Percentiles rank a stretch among this genome's conserved stretches.
Evolutionary conservation across 108 stramenopile genomes (phyloP).

Genomic region (Schizochytrium sp.): DNA sequence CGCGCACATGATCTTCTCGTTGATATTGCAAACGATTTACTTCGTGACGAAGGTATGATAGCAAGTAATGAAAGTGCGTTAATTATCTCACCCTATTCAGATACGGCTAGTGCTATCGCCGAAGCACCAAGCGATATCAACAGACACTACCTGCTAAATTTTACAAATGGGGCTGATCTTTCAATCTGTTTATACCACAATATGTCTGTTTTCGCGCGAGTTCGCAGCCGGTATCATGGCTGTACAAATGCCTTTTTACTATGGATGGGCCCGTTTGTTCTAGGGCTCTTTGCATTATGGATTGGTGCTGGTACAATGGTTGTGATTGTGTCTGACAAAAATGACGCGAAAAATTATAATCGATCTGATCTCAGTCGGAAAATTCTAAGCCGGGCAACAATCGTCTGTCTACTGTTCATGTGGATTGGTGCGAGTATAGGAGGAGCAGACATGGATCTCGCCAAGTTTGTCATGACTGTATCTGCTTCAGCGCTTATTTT

Average conservation of each 20-base stretch:
- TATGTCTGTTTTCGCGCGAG: too few species aligned
- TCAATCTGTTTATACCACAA: too few species aligned
- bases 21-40: too few species aligned
- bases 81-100: too few species aligned
- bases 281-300: constrained; percentile 36
- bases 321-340: neutral
- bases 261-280: neutral
- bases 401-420: neutral
- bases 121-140: too few species aligned
- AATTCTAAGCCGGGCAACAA: neutral
- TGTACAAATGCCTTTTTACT: constrained; percentile 16
- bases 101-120: too few species aligned
- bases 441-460: constrained; percentile 43
- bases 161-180: too few species aligned
- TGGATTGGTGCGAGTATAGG: constrained; percentile 39
- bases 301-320: neutral
- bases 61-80: too few species aligned
- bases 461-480: neutral
- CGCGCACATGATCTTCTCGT: too few species aligned
- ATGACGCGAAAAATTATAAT: neutral
- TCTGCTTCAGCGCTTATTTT: neutral
- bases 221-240: neutral
- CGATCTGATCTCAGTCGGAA: neutral
- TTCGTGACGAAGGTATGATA: too few species aligned
- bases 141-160: too few species aligned